Conservation (phyloP, 805 yeast species). For the Dipodascus geniculatus region DNA sequence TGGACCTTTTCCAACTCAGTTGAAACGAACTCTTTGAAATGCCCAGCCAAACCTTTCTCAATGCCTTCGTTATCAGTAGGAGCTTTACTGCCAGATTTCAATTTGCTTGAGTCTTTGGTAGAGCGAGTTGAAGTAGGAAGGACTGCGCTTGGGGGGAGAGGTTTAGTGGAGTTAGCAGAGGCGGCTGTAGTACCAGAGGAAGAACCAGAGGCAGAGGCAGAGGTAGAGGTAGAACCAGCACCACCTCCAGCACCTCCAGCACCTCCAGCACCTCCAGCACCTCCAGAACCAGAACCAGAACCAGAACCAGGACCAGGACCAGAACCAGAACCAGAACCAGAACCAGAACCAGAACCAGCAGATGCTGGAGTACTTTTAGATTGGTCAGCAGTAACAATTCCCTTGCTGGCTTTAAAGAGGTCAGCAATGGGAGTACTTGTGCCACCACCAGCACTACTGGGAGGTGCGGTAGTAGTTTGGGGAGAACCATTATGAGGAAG, state of each 20-base stretch:
- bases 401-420: neutral
- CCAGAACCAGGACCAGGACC: no score
- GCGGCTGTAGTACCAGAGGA: no score
- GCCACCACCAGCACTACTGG: neutral
- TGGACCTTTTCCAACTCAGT: conserved; percentile 21
- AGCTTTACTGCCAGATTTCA: neutral
- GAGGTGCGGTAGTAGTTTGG: conserved; percentile 1
- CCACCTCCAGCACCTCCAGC: no score
- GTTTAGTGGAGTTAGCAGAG: neutral
- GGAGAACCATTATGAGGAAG: conserved; percentile 7
- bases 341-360: neutral
- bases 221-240: no score
- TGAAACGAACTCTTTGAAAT: conserved; percentile 23
- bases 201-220: no score
- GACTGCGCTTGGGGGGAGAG: neutral
- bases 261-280: no score
- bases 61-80: conserved; percentile 7
- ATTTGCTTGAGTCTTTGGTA: neutral
- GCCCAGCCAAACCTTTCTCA: conserved; percentile 21
- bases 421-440: conserved; percentile 2
- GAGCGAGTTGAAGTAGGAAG: neutral
- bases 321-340: neutral
- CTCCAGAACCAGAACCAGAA: no score
- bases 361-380: neutral
- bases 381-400: neutral